Percentiles rank a stretch among this genome's conserved stretches.
Evolutionary conservation across 176 grass and related monocot species (phyloP).

Genomic region (Neostapfia colusana): DNA sequence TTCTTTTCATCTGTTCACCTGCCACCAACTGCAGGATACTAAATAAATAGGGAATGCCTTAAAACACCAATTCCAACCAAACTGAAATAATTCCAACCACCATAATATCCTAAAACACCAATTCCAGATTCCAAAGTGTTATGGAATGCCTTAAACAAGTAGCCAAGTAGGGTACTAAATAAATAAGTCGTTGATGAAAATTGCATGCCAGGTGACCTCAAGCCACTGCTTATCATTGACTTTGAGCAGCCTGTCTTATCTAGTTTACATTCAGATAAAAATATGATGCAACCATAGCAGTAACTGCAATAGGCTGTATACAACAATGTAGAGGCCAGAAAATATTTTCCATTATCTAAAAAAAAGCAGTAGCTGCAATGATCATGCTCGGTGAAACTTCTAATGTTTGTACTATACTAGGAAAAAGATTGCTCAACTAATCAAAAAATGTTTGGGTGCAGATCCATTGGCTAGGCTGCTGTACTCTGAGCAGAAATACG

Average conservation of each 20-base stretch:
- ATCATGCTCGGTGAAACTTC: neutral
- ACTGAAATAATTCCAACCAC: too few relatives aligned
- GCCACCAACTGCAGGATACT: slow-evolving; percentile 1
- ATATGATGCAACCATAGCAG: slow-evolving; percentile 22
- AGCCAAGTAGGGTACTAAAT: slow-evolving; percentile 3
- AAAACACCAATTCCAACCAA: neutral
- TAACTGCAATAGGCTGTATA: too few relatives aligned
- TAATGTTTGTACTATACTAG: neutral
- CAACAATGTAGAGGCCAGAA: too few relatives aligned
- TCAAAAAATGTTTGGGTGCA: neutral
- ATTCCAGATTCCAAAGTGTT: neutral
- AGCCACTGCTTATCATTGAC: neutral
- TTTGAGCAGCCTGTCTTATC: neutral
- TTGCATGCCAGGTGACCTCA: neutral
- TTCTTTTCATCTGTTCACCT: slow-evolving; percentile 6
- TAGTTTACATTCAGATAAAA: neutral
- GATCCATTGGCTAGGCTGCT: neutral
- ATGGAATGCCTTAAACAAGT: slow-evolving; percentile 19
- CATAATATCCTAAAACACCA: neutral
- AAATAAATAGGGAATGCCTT: neutral
- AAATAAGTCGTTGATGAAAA: neutral
- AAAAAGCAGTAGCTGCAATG: neutral
- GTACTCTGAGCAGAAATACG: neutral
- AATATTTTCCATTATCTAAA: too few relatives aligned
- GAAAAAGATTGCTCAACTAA: neutral